A percentile compares a stretch with the other conserved stretches of the same genome.
Evolutionary conservation across 2,329 filamentous ascomycete species (phyloP).

Genomic region (Triangularia verruculosa): DNA sequence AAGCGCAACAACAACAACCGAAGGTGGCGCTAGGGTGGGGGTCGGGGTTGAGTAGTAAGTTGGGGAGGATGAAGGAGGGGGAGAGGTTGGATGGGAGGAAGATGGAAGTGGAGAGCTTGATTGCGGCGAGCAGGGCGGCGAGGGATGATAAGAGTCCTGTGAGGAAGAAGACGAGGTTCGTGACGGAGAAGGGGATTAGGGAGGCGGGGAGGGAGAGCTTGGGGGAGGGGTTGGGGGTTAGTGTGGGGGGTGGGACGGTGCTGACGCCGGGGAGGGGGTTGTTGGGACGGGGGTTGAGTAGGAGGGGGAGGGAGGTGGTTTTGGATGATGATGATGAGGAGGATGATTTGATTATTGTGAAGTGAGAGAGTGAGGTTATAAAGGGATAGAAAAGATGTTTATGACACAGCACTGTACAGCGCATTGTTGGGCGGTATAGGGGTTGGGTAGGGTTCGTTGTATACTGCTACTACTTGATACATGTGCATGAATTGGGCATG

Average conservation of each 20-base stretch:
- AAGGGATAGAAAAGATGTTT: background rate
- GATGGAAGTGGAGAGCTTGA: background rate
- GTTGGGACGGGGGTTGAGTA: conserved; percentile 40
- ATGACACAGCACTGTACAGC: background rate
- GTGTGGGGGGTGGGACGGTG: conserved; percentile 14
- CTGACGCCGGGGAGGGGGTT: background rate
- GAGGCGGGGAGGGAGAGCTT: conserved; percentile 75
- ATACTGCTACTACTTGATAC: background rate
- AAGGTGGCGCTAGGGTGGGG: conserved; percentile 54
- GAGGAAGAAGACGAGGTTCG: conserved; percentile 74
- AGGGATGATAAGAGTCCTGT: conserved; percentile 44
- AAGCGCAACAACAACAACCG: conserved; percentile 7
- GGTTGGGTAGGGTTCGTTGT: background rate
- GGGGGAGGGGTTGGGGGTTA: conserved; percentile 45
- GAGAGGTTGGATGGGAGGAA: conserved; percentile 43
- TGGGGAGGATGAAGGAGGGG: conserved; percentile 60
- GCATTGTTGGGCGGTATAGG: background rate
- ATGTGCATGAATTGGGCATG: background rate
- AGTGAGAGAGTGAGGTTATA: conserved; percentile 10
- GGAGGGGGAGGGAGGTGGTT: conserved; percentile 15
- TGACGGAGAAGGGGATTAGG: conserved; percentile 73
- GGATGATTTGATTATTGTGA: conserved; percentile 29
- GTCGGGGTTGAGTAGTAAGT: conserved; percentile 50
- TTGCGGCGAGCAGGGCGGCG: background rate
- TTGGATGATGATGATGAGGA: conserved; percentile 26